Base-by-base conservation (phyloP, 352 stramenopile species). In the Globisporangium uncinulatum region DNA sequence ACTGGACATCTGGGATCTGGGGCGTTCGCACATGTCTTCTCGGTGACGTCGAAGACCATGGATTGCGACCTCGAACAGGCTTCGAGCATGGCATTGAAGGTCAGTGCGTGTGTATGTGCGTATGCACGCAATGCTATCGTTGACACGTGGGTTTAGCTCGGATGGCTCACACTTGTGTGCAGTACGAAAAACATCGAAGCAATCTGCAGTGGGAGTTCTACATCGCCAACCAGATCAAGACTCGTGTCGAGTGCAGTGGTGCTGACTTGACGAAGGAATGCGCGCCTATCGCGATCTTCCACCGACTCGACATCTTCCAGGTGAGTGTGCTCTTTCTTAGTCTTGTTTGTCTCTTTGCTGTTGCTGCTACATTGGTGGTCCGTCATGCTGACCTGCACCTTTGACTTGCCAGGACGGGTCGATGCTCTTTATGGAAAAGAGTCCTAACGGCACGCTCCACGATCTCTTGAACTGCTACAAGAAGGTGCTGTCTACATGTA, bases 161-260 rank as follows among this genome's bases (percentile, higher is more conserved):
- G 36, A 36, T 6, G 4, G 32, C 47, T 37, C 15, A 49, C 48
- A 44, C 2, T 48, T 17, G 44, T 56, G 32, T 9, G 15, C 13
- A 95, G 86, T 73, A 76, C 63, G 86, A 95, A 63, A 90, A 83
- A 36, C 68, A 74, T 32, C 69, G 73, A 24, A 70, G 70, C 15
- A 89, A 89, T 54, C 49, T 95, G 42, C 66, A 70, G n/a, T 95
- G 86, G 86, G 86, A 95, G 48, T 83, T 87, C 37, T 92, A 82
- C 55, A 69, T 92, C 31, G 78, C 76, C 32, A 73, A 86, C 62
- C 76, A 74, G 50, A 68, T 86, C 46, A 69, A 58, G 21, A 69
- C 71, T 49, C 76, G 60, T 21, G 19, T 80, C 20, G 65, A 29
- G 46, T 58, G 57, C 57, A 51, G 67, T n/a, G 48, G 66, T 20